These are phyloP conservation scores for Fusarium dimerum DNA, from an alignment of 2,329 filamentous ascomycete species.

Conservation along the genomic window DNA sequence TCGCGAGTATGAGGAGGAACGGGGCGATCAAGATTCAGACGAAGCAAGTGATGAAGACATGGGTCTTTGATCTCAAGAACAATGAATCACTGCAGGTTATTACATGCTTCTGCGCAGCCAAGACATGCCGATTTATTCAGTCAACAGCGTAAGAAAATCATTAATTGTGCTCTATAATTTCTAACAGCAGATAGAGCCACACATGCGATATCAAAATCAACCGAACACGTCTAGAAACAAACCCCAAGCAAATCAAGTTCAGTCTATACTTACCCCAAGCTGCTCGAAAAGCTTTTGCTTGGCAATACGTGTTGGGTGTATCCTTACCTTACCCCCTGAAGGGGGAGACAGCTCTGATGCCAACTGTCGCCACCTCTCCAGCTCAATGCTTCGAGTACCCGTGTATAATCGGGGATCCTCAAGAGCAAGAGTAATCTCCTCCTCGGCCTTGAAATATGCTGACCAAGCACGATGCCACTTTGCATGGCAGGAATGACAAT, in stretches of 20 bases:
- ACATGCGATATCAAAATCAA: neutral
- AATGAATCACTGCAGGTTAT: neutral
- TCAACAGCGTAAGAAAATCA: constrained; percentile 14
- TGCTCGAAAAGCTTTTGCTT: constrained; percentile 12
- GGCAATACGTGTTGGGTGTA: constrained; percentile 18
- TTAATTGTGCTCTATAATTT: constrained; percentile 1
- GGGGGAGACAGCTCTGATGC: constrained; percentile 12
- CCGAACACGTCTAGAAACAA: neutral
- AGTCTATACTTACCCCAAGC: neutral
- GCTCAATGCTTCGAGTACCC: constrained; percentile 1
- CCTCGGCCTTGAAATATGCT: constrained; percentile 14
- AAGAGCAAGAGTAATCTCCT: constrained; percentile 6
- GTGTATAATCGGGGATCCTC: constrained; percentile 12
- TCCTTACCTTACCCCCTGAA: constrained; percentile 14
- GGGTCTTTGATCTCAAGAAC: constrained; percentile 37
- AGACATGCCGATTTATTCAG: neutral
- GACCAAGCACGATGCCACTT: constrained; percentile 21
- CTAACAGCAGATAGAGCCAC: constrained; percentile 11
- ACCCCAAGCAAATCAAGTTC: neutral
- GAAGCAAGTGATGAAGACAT: constrained; percentile 58
- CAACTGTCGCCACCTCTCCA: constrained; percentile 2
- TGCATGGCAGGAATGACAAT: constrained; percentile 22
- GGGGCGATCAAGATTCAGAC: constrained; percentile 61
- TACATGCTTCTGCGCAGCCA: neutral
- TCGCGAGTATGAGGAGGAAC: constrained; percentile 74